phyloP scores from a whole-genome alignment of 2,329 filamentous ascomycete genomes.

The Ophiostoma angusticollis region DNA sequence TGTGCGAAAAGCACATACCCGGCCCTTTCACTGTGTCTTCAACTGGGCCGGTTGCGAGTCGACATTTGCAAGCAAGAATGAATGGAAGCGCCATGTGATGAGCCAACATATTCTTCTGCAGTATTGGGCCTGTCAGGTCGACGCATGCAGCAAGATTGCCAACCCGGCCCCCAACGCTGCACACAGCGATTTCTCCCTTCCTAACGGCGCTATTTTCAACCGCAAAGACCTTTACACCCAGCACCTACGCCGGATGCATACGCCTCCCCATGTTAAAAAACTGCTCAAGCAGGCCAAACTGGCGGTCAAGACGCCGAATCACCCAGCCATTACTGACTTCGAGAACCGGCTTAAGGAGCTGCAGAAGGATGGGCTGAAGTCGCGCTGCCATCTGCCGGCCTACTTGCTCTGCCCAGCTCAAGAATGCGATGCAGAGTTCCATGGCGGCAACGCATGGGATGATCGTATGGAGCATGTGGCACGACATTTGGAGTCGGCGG shows the following conservation, averaged over 20 bases:
- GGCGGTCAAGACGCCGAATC: slow-evolving; percentile 22
- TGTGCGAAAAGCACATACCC: slow-evolving; percentile 39
- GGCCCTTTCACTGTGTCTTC: slow-evolving; percentile 66
- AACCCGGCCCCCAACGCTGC: slow-evolving; percentile 10
- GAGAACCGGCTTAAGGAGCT: slow-evolving; percentile 43
- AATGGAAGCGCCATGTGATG: slow-evolving; percentile 84
- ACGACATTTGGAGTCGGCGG: slow-evolving; percentile 55
- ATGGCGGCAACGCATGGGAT: slow-evolving; percentile 58
- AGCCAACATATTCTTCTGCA: slow-evolving; percentile 68
- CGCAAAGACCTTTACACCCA: slow-evolving; percentile 87
- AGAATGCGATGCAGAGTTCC: slow-evolving; percentile 49
- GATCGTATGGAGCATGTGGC: slow-evolving; percentile 80
- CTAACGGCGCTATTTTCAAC: slow-evolving; percentile 61
- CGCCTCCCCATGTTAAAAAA: slow-evolving; percentile 31
- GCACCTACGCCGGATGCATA: slow-evolving; percentile 78
- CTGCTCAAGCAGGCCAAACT: slow-evolving; percentile 21
- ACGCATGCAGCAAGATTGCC: slow-evolving; percentile 32
- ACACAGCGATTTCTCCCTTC: slow-evolving; percentile 18
- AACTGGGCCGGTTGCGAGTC: slow-evolving; percentile 61
- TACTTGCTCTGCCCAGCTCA: slow-evolving; percentile 47
- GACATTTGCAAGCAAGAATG: slow-evolving; percentile 73
- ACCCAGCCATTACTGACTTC: slow-evolving; percentile 22
- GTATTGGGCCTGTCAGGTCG: slow-evolving; percentile 67
- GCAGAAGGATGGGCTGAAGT: slow-evolving; percentile 44
- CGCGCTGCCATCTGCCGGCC: slow-evolving; percentile 48